These are phyloP conservation scores for Solanum habrochaites DNA, from an alignment of 257 asterid species.

Conservation along the genomic window DNA sequence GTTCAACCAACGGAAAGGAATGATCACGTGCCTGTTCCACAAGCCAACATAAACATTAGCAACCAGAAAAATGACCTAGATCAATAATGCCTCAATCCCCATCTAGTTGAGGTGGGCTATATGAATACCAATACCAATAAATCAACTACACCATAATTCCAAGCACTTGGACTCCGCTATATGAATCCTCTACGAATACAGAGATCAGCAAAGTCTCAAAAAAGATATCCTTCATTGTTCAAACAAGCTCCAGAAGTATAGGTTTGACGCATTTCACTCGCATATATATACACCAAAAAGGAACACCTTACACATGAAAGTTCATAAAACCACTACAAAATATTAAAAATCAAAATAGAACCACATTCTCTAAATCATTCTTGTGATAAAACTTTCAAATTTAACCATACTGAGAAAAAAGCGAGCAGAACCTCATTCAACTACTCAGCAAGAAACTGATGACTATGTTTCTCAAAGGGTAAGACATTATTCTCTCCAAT, in stretches of 20 bases:
- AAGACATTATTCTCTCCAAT: background rate
- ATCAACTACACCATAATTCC: background rate
- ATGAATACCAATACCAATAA: background rate
- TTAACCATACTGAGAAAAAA: background rate
- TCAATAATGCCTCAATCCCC: background rate
- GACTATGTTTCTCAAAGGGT: background rate
- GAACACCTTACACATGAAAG: background rate
- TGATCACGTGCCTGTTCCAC: conserved; percentile 37
- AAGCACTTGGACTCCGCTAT: background rate
- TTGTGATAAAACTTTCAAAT: background rate
- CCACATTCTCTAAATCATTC: background rate
- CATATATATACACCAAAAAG: background rate
- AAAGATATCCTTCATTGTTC: background rate
- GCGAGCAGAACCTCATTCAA: background rate
- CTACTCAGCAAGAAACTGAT: background rate
- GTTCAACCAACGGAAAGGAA: conserved; percentile 17
- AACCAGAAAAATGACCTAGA: background rate
- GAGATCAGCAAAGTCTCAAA: background rate
- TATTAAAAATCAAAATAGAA: background rate
- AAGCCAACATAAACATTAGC: conserved; percentile 5
- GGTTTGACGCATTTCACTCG: background rate
- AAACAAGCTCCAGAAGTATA: background rate
- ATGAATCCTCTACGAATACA: background rate
- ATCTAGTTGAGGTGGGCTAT: background rate
- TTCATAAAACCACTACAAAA: background rate